Conservation (phyloP, 139 green algal genomes). For the Deuterostichococcus epilithicus region DNA sequence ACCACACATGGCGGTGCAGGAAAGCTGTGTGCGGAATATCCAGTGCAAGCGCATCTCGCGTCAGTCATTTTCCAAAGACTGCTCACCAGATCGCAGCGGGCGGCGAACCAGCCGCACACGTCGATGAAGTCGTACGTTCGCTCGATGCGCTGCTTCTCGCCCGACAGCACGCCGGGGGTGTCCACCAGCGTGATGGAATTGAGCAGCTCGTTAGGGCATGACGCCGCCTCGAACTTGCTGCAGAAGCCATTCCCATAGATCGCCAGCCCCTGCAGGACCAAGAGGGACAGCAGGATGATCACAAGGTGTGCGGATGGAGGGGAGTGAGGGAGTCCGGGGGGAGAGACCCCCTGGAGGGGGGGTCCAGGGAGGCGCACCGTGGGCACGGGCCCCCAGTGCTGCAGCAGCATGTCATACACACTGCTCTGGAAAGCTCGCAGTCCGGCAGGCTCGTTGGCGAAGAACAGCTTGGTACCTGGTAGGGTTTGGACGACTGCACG, state of each 20-base stretch:
- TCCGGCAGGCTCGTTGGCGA: background rate
- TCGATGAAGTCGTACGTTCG: conserved; percentile 92
- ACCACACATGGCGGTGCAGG: too few species aligned
- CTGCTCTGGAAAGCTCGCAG: background rate
- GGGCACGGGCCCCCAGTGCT: too few species aligned
- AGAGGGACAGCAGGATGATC: background rate
- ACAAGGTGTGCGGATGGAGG: background rate
- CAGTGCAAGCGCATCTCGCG: too few species aligned
- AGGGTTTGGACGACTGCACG: conserved; percentile 90
- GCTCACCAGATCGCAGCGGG: conserved; percentile 75
- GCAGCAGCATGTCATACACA: too few species aligned
- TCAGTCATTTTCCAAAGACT: too few species aligned
- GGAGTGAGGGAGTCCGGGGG: background rate
- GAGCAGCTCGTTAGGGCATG: conserved; percentile 79
- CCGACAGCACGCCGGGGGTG: conserved; percentile 89
- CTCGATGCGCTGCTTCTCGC: conserved; percentile 95
- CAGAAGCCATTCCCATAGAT: conserved; percentile 86
- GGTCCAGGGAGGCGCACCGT: conserved; percentile 32
- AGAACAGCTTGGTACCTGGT: too few species aligned
- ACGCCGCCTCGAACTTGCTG: conserved; percentile 83
- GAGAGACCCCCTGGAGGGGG: conserved; percentile 17
- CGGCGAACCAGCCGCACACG: conserved; percentile 89
- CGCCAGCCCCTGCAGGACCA: conserved; percentile 35
- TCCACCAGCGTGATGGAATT: conserved; percentile 91
- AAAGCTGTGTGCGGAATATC: too few species aligned